Evolutionary conservation across 495 filamentous ascomycete genomes (phyloP).

Genomic region (Neurospora sp.): DNA sequence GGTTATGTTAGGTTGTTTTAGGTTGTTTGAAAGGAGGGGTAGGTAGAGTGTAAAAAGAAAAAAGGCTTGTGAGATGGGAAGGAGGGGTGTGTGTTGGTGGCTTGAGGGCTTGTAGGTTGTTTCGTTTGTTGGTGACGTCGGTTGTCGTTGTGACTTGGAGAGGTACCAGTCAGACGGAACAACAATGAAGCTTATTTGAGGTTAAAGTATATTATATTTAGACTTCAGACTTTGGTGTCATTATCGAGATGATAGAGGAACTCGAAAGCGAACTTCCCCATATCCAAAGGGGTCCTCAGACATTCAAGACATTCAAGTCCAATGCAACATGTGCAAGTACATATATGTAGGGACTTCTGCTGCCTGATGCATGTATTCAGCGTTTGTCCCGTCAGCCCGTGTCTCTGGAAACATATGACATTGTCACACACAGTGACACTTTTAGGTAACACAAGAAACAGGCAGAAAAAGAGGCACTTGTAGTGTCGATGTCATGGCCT

Average conservation of each 20-base stretch:
- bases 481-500: not conserved
- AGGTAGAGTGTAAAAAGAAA: not conserved
- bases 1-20: not conserved
- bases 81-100: not conserved
- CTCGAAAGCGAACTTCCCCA: not conserved
- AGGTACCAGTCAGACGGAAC: not conserved
- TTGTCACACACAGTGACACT: not conserved
- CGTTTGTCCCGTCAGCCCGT: not conserved
- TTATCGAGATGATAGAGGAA: not conserved
- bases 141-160: not conserved
- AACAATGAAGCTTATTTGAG: not conserved
- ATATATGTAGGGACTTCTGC: not conserved
- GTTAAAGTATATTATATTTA: not conserved
- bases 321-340: not conserved
- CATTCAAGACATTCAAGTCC: not conserved
- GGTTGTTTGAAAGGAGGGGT: not conserved
- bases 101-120: not conserved
- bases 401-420: not conserved
- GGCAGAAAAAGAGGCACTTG: not conserved
- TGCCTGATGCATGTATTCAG: not conserved
- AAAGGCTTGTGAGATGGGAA: not conserved
- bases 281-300: not conserved
- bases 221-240: not conserved
- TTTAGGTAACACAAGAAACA: not conserved
- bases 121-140: not conserved